Conservation (phyloP, 192 early-diverging fungal genomes). For the Gamsiella multidivaricata region DNA sequence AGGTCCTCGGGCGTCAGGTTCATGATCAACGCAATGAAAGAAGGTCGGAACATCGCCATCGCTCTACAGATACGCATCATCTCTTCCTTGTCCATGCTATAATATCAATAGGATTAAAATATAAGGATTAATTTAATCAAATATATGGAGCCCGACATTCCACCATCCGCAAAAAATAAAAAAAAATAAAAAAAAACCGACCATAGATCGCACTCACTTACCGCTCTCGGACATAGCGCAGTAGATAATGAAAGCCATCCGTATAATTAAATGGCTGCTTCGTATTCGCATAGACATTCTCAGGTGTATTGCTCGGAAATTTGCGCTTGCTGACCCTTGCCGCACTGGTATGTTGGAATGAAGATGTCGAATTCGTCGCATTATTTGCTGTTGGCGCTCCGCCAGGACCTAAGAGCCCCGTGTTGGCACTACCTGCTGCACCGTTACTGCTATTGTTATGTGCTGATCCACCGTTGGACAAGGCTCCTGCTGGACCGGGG, state of each 20-base stretch:
- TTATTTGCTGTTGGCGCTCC: conserved; percentile 7
- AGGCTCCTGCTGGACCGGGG: conserved; percentile 5
- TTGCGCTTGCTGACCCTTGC: conserved; percentile 55
- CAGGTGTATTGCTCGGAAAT: conserved; percentile 58
- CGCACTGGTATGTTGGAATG: conserved; percentile 28
- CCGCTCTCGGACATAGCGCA: conserved; percentile 82
- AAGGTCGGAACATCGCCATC: conserved; percentile 90
- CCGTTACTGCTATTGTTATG: conserved; percentile 5
- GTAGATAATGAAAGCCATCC: conserved; percentile 93
- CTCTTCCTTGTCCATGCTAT: conserved; percentile 88
- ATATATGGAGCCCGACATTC: too few relatives aligned
- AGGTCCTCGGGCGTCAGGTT: conserved; percentile 94
- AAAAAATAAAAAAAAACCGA: neutral
- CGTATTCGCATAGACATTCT: conserved; percentile 84
- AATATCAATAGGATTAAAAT: too few relatives aligned
- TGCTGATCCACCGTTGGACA: conserved; percentile 2
- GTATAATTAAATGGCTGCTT: conserved; percentile 90
- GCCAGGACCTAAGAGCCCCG: conserved; percentile 2
- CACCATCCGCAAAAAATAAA: neutral
- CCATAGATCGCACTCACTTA: conserved; percentile 57
- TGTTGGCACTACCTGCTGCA: neutral
- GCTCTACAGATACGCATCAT: conserved; percentile 90
- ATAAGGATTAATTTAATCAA: too few relatives aligned
- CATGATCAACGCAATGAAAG: conserved; percentile 93
- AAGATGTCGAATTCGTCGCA: conserved; percentile 5